phyloP scores from a whole-genome alignment of 495 filamentous ascomycete species.

The Jackrogersella multiformis region DNA sequence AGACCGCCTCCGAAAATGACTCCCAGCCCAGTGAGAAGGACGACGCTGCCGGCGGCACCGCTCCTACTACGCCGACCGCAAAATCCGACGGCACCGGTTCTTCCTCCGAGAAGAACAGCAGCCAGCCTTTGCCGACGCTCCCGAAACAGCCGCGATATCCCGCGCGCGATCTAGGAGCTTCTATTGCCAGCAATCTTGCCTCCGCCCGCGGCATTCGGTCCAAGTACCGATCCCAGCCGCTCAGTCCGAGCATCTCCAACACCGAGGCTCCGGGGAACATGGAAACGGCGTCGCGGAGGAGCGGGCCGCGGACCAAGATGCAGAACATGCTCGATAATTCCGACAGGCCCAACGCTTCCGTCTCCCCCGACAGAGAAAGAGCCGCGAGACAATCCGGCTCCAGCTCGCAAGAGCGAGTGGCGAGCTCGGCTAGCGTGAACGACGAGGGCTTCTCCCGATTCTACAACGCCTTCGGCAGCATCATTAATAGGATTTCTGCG shows the following conservation, averaged over 20 bases:
- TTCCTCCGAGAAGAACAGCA: conserved; percentile 48
- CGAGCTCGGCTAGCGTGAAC: conserved; percentile 37
- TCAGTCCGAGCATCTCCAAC: conserved; percentile 74
- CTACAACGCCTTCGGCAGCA: conserved; percentile 84
- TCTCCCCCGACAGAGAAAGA: conserved; percentile 41
- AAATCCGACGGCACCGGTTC: conserved; percentile 34
- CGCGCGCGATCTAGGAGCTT: conserved; percentile 75
- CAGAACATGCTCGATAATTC: conserved; percentile 52
- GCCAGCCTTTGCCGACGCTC: conserved; percentile 57
- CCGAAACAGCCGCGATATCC: conserved; percentile 61
- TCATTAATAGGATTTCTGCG: conserved; percentile 84
- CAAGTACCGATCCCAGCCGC: conserved; percentile 68
- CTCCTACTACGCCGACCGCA: conserved; percentile 20
- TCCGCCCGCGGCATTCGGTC: conserved; percentile 87
- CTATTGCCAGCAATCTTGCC: conserved; percentile 90
- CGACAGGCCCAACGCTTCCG: conserved; percentile 55
- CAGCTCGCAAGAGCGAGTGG: conserved; percentile 30
- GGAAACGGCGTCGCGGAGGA: conserved; percentile 63
- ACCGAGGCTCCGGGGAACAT: conserved; percentile 80
- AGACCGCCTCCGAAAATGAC: conserved; percentile 47
- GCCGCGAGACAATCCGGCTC: conserved; percentile 19
- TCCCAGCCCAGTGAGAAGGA: conserved; percentile 53
- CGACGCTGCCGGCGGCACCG: conserved; percentile 29
- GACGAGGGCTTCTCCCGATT: conserved; percentile 90
- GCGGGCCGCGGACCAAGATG: conserved; percentile 50